Evolutionary conservation across 768 basidiomycete species (phyloP).

Genomic region (Baorangia bicolor): DNA sequence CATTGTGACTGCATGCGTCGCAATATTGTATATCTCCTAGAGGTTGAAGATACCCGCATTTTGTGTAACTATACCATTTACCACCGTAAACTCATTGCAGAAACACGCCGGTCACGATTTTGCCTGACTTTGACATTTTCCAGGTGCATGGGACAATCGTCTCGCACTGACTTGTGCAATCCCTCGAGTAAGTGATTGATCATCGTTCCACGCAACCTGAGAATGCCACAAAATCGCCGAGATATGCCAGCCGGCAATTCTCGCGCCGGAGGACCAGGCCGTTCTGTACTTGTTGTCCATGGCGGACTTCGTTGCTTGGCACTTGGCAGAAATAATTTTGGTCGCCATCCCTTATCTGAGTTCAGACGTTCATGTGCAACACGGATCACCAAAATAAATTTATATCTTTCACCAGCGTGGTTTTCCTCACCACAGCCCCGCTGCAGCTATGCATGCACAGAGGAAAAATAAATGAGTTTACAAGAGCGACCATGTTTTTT

Average conservation of each 20-base stretch:
- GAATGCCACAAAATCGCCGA: not conserved
- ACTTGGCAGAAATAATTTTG: not conserved
- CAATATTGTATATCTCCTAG: constrained; percentile 12
- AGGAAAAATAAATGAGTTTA: not conserved
- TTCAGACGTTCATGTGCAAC: not conserved
- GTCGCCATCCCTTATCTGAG: not conserved
- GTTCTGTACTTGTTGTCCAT: not conserved
- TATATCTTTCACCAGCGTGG: too few relatives aligned
- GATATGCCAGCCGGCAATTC: not conserved
- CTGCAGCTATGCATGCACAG: too few relatives aligned
- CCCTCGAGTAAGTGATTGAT: not conserved
- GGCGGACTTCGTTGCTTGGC: not conserved
- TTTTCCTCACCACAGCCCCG: too few relatives aligned
- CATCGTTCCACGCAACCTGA: not conserved
- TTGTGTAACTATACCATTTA: constrained; percentile 8
- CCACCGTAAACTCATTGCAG: not conserved
- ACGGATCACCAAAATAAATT: not conserved
- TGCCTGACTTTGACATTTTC: not conserved
- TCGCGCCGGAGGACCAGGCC: not conserved
- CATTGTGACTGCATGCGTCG: not conserved
- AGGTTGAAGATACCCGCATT: constrained; percentile 6
- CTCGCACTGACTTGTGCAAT: not conserved
- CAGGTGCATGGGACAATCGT: not conserved
- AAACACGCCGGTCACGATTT: not conserved
- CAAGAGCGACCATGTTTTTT: not conserved